Evolutionary conservation across 1,284 basidiomycete genomes (phyloP), one percentile per base, ranked within the genome.

Genomic region (Ceratobasidium sp.): DNA sequence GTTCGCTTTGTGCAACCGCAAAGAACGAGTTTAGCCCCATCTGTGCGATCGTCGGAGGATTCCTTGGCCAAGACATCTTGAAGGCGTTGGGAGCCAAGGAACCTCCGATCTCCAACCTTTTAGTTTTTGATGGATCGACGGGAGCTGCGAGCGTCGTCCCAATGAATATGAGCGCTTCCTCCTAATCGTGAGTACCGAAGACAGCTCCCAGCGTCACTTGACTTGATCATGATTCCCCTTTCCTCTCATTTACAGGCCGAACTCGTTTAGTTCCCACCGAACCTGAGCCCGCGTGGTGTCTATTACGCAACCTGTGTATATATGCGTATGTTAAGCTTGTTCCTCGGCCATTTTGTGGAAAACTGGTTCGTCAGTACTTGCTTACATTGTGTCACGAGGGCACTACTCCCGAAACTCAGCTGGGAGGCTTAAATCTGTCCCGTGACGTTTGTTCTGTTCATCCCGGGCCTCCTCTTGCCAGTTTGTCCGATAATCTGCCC

Each of bases 61-160:
- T 98, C 80, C 82, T 98, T 16, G 95, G 91, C 1, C 97, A 99
- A 81, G 96, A 98, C 79, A 90, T 98, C 64, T 84, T 99, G 54
- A 96, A 98, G 80, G 88, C 92, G 0, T 83, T 99, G 44, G 92
- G 92, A 51, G 92, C 90, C 69, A 89, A 94, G 70, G 96, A 98
- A 78, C 87, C 90, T 56, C 96, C 96, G 0, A 90, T 98, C 74
- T 90, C 92, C 64, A 98, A 99, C 80, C 91, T 98, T 77, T 90
- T 96, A 76, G 85, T 89, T n/a, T 93, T 96, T 75, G 90, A 96
- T 79, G 93, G 94, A 36, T 88, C 84, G 76, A 90, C 89, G 23
- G 91, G 91, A 63, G 86, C 87, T 21, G 91, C 88, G 6, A 90
- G 88, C 12, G 89, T 91, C 18, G 64, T 67, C 11, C 64, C 64